A percentile compares a stretch with the other conserved stretches of the same genome.
phyloP scores from a whole-genome alignment of 768 basidiomycete genomes.

The Plicaturopsis crispa region DNA sequence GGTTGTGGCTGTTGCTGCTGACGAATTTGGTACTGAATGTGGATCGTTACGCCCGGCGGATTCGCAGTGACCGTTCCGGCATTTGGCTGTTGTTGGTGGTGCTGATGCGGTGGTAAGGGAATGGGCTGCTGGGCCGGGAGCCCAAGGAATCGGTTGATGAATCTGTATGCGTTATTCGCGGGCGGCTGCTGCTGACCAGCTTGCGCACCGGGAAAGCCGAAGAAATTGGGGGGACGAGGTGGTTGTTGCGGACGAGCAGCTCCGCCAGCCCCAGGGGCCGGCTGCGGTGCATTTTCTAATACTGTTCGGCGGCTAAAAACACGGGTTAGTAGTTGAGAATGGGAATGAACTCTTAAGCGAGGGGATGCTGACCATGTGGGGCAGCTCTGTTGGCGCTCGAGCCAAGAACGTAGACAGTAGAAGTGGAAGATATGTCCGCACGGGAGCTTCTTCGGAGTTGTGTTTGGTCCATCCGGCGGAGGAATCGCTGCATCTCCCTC shows the following conservation, averaged over 20 bases:
- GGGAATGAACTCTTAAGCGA: conserved; percentile 3
- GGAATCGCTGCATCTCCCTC: conserved; percentile 14
- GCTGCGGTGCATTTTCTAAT: conserved; percentile 38
- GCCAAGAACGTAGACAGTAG: conserved; percentile 93
- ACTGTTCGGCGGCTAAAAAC: conserved; percentile 67
- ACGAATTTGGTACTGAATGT: conserved; percentile 48
- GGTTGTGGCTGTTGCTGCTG: conserved; percentile 24
- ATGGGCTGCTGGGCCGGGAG: conserved; percentile 37
- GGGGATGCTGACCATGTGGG: conserved; percentile 79
- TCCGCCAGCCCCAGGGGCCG: conserved; percentile 10
- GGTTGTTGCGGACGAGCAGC: conserved; percentile 21
- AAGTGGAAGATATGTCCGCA: conserved; percentile 99
- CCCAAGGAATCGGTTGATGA: conserved; percentile 56
- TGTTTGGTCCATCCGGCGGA: conserved; percentile 69
- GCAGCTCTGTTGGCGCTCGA: conserved; percentile 97
- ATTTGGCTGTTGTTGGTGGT: conserved; percentile 21
- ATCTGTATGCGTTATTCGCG: conserved; percentile 29
- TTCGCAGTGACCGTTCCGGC: conserved; percentile 28
- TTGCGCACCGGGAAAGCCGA: conserved; percentile 18
- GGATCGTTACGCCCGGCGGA: conserved; percentile 45
- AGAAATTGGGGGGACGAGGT: conserved; percentile 23
- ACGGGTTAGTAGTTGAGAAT: conserved; percentile 6
- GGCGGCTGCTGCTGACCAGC: conserved; percentile 27
- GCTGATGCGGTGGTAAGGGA: conserved; percentile 22
- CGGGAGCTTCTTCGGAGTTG: conserved; percentile 92